Evolutionary conservation across 768 basidiomycete genomes (phyloP), one percentile per base, ranked within the genome.

Genomic region (Pisolithus sp.): DNA sequence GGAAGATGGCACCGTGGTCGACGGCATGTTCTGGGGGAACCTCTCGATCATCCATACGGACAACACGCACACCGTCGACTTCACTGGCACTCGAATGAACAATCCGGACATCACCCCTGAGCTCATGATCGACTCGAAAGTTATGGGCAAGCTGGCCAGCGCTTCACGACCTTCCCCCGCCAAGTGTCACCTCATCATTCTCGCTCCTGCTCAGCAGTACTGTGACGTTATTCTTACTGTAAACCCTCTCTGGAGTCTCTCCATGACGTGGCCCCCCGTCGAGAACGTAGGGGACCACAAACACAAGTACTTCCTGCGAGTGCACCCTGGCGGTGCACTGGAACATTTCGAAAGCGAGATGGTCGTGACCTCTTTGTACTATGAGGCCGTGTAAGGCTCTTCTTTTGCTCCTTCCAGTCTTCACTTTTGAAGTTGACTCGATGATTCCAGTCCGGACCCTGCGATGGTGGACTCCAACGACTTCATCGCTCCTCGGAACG

Each of bases 11-110:
- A 91, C 87, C 13, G 73, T 82, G 21, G 90, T 93, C 18, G 90
- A 89, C 46, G 90, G 90, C 38, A 72, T 80, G 68, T 93, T 91
- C 69, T 92, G 86, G 88, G 90, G 90, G 4, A 91, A 91, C 62
- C 80, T 93, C 49, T 82, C 81, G 57, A 88, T 93, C 47, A 79
- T 90, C 12, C 90, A 93, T 61, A 72, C 79, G 1, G 86, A 82
- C 30, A 86, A 88, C 59, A 82, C 70, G 17, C 90, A 93, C 67
- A 76, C 76, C 51, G 79, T 93, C 78, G 90, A 91, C 59, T 93
- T 93, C 64, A 82, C 70, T 48, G 90, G 90, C 23, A 89, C 90
- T 23, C 81, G 85, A 28, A 74, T 91, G 54, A 75, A 75, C 45
- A 77, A 78, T 47, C 78, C 82, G 40, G 81, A 85, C 47, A 77